Conservation (phyloP, 2,329 filamentous ascomycete genomes). For the Cadophora sp. region DNA sequence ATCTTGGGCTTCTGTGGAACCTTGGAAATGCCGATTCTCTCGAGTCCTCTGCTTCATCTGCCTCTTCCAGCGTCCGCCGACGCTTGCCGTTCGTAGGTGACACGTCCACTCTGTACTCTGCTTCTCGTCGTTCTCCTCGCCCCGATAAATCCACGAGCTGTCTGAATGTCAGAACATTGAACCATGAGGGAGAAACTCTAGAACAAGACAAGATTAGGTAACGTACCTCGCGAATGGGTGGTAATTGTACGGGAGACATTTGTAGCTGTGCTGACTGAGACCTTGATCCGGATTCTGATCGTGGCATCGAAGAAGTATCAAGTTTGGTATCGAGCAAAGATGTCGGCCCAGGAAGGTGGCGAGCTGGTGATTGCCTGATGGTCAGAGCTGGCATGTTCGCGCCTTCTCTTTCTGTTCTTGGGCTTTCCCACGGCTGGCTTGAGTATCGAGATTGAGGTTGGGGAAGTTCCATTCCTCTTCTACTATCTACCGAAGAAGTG, state of each 20-base stretch:
- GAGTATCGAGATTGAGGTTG: conserved; percentile 27
- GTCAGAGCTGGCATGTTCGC: conserved; percentile 30
- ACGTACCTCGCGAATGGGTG: conserved; percentile 19
- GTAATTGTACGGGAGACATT: conserved; percentile 15
- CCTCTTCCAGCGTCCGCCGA: conserved; percentile 31
- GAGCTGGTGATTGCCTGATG: conserved; percentile 22
- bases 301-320: not conserved
- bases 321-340: conserved; percentile 11
- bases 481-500: not conserved
- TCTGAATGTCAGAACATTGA: not conserved
- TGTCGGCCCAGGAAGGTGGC: conserved; percentile 24
- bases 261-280: conserved; percentile 2
- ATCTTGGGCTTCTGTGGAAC: conserved; percentile 28
- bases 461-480: conserved; percentile 31
- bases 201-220: not conserved
- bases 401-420: conserved; percentile 7
- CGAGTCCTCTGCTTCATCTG: conserved; percentile 13
- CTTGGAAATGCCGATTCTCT: conserved; percentile 25
- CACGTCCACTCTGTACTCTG: conserved; percentile 5
- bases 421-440: conserved; percentile 17
- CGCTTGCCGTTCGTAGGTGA: conserved; percentile 30
- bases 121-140: conserved; percentile 8
- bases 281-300: not conserved
- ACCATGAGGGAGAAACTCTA: not conserved
- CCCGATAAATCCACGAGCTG: conserved; percentile 15